Base-by-base conservation (phyloP, 805 yeast species). In the Saccharomycopsis sp. region DNA sequence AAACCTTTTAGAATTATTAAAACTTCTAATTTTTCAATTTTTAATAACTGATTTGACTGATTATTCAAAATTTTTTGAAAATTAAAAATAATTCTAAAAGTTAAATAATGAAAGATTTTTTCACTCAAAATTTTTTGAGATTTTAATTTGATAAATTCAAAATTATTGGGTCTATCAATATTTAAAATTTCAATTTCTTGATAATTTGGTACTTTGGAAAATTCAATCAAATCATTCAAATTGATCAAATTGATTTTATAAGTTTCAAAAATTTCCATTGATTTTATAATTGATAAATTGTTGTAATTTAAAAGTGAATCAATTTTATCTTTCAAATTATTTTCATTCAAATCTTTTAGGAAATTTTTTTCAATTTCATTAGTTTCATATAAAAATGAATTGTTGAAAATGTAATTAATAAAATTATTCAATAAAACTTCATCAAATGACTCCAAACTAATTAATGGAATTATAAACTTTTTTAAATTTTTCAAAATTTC, bases 21-120 rank as follows among this genome's bases (percentile, higher is more conserved):
- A n/a, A 87, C 52, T 54, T 88, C 97, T 4, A 61, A 57, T 40
- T 72, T 72, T 49, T 84, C 85, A 5, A 82, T 56, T 30, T 69
- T 65, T 0, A 89, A 72, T 13, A 82, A 61, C 1, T 96, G 96
- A 39, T 70, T 70, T 25, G 66, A 70, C 37, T 68, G 71, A 48
- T 82, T 87, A 13, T 79, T 73, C 5, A 82, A 61, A 46, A 73
- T 77, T 44, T 80, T 72, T 41, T 80, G 66, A 33, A 88, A 58
- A 0, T 74, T 68, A 45, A 82, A 66, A 0, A 81, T 74, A 20
- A 71, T 60, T 31, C 95, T 64, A 15, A 76, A 64, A 0, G 73
- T 57, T 25, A 83, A 63, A 49, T 63, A 79, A 2, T 74, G 70
- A 1, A 69, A 47, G 3, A 72, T 46, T 2, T 56, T 47, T 2